Evolutionary conservation across 192 early-diverging fungal genomes (phyloP), one percentile per base, ranked within the genome.

Genomic region (Glomus cerebriforme): DNA sequence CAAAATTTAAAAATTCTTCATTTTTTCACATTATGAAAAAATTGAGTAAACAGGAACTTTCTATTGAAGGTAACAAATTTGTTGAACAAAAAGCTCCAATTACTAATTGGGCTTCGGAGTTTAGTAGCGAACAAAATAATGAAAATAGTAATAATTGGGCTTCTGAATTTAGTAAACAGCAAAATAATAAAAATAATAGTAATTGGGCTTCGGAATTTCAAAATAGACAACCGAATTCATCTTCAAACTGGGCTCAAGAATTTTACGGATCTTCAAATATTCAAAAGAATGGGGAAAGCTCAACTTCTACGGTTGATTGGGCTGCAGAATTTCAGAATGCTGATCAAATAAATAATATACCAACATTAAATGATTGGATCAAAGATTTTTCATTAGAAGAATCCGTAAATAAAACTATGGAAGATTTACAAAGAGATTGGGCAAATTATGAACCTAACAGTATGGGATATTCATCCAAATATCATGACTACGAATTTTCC

Each of bases 11-110:
- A 77, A 89, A 93, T 72, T 97, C 95, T 19, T 90, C 94, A 58
- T 99, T 99, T 78, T 83, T 98, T 84, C 89, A 88, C 15, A 92
- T 99, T 82, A 99, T 99, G 96, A 88, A 94, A 73, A 89, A 96
- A 80, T 85, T 99, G 60, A 88, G 95, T 24, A 95, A 99, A 86
- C 86, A 91, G 24, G 92, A 98, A 82, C 89, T 97, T 1, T 89
- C 89, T 7, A 94, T 99, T 64, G 93, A 94, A 75, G 95, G 94
- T 39, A 92, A 97, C 79, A 94, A 96, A 83, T 86, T 99, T 24
- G 95, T 96, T 4, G 90, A 92, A 73, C 80, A 87, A 75, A 77
- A 81, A 37, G 62, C 32, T 9, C 79, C 83, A 19, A 81, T 60
- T n/a, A 17, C 70, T 15, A 54, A 54, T 54, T 74, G 73, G 73